phyloP scores from a whole-genome alignment of 805 yeast genomes.

The Pichia occidentalis region DNA sequence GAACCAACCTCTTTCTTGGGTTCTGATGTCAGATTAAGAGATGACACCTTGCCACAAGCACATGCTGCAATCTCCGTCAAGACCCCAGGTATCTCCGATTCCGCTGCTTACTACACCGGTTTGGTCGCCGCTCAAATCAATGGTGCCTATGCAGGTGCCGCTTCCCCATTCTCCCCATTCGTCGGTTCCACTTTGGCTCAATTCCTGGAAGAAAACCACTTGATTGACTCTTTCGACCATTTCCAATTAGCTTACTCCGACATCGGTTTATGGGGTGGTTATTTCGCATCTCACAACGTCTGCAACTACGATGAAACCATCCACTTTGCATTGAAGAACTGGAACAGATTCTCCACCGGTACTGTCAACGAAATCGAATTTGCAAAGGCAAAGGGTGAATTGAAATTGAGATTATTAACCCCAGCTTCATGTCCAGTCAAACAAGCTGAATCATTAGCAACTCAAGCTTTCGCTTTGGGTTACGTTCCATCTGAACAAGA shows the following conservation, averaged over 20 bases:
- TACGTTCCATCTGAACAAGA: conserved; percentile 56
- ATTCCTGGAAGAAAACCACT: conserved; percentile 62
- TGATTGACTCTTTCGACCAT: conserved; percentile 66
- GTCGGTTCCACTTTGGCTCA: conserved; percentile 68
- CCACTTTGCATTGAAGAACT: conserved; percentile 77
- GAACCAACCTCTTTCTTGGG: conserved; percentile 68
- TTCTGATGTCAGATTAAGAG: conserved; percentile 83
- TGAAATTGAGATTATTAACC: conserved; percentile 54
- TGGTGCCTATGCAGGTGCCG: conserved; percentile 48
- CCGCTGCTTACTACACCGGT: conserved; percentile 64
- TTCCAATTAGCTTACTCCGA: conserved; percentile 69
- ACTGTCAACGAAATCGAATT: conserved; percentile 74
- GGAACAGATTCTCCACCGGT: conserved; percentile 72
- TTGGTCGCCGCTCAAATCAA: conserved; percentile 64
- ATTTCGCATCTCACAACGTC: conserved; percentile 56
- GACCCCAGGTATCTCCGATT: conserved; percentile 52
- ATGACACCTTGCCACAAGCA: conserved; percentile 77
- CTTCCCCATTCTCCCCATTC: conserved; percentile 47
- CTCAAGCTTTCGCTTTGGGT: conserved; percentile 53
- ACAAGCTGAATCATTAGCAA: conserved; percentile 42
- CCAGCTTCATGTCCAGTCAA: conserved; percentile 41
- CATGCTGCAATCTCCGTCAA: conserved; percentile 69
- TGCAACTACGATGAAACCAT: conserved; percentile 63
- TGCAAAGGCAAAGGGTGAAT: conserved; percentile 66
- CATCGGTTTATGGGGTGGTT: conserved; percentile 80